A percentile compares a stretch with the other conserved stretches of the same genome.
These are phyloP conservation scores for Nepenthes mirabilis DNA, from an alignment of 148 eudicot genomes.

Conservation along the genomic window DNA sequence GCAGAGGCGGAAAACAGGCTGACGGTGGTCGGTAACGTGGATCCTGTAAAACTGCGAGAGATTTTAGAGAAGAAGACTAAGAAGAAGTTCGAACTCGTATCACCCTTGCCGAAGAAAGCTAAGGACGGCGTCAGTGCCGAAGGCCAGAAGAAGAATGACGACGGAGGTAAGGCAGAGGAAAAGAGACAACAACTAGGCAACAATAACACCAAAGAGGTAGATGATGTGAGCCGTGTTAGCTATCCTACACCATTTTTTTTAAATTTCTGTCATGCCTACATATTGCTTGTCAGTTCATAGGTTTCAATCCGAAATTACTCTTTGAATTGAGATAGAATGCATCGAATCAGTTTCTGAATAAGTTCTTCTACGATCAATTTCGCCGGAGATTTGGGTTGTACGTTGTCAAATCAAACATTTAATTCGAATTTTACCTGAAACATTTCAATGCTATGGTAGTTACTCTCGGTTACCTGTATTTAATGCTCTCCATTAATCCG, in stretches of 20 bases:
- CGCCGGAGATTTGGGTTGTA: too few relatives aligned
- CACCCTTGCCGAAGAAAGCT: slow-evolving; percentile 28
- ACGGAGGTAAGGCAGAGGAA: slow-evolving; percentile 18
- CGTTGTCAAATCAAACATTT: too few relatives aligned
- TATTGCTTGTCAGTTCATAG: too few relatives aligned
- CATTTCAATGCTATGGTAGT: too few relatives aligned
- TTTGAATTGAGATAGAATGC: too few relatives aligned
- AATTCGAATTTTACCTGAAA: too few relatives aligned
- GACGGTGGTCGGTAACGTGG: slow-evolving; percentile 20
- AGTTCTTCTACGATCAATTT: too few relatives aligned
- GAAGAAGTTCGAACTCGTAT: slow-evolving; percentile 41
- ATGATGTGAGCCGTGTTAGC: not conserved
- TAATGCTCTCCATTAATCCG: too few relatives aligned
- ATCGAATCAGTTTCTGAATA: too few relatives aligned
- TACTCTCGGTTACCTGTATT: too few relatives aligned
- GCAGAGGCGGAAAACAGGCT: slow-evolving; percentile 3
- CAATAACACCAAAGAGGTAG: slow-evolving; percentile 31
- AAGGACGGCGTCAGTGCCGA: not conserved
- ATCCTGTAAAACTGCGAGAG: slow-evolving; percentile 36
- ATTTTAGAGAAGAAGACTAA: slow-evolving; percentile 25
- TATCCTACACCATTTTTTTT: not conserved
- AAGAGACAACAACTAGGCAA: slow-evolving; percentile 30
- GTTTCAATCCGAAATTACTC: too few relatives aligned
- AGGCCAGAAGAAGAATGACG: slow-evolving; percentile 14
- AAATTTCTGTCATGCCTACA: too few relatives aligned